Evolutionary conservation across 2,329 filamentous ascomycete genomes (phyloP), one percentile per base, ranked within the genome.

Genomic region (Gliomastix tumulicola): DNA sequence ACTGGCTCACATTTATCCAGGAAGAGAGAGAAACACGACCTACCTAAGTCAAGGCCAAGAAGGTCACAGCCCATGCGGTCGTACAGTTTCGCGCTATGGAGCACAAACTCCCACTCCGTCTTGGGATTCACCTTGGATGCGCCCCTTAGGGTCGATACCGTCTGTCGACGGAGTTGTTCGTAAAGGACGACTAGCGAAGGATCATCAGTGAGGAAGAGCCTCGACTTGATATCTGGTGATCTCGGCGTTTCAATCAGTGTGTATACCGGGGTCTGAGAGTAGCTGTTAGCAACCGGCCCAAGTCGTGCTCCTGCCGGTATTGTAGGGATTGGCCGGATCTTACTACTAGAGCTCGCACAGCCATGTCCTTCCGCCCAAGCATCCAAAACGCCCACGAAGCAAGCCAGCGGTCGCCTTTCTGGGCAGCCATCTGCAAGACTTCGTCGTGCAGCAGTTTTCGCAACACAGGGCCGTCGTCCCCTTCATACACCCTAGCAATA

Each of bases 381-480:
- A 95, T 86, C 83, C 88, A 94, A 54, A 95, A 95, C 3, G 87
- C 86, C 92, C 92, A 98, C 0, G 85, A 92, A 10, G 89, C 86
- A 40, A 95, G 76, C 90, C 92, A 98, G 39, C 90, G 75, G 53
- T 98, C 90, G 3, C 88, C 88, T 44, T 90, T 81, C 28, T 79
- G 73, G 1, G 84, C 79, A 15, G 92, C 92, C 43, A 85, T 63
- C 0, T 80, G 76, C 1, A 97, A 68, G 3, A 97, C 76, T 42
- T 83, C 84, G 10, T 94, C 84, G 49, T 86, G 77, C 2, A 98
- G 66, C 8, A 98, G 69, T 39, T 76, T 77, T 19, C 71, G 72
- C 4, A 97, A 57, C 0, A 92, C 76, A 0, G 81, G 79, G 0
- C 87, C 85, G 17, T 80, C 71, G 41, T 96, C 89, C 4, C 88